phyloP scores from a whole-genome alignment of 2,329 filamentous ascomycete genomes.

The Cadophora malorum region DNA sequence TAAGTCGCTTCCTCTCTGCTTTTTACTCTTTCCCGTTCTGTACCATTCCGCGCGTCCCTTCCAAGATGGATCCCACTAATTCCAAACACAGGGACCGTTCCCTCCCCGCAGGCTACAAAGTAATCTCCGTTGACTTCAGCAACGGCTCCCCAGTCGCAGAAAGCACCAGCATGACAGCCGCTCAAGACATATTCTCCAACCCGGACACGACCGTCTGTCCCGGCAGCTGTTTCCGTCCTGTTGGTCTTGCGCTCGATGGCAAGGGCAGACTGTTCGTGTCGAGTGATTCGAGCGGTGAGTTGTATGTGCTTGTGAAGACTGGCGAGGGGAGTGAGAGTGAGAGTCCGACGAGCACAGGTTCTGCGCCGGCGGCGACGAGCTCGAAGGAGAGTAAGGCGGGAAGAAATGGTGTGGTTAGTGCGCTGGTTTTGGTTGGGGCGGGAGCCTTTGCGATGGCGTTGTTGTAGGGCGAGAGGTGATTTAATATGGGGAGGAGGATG shows the following conservation, averaged over 20 bases:
- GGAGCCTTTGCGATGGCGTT: not conserved
- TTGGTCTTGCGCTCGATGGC: conserved; percentile 59
- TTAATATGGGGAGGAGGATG: not conserved
- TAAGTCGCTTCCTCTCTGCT: conserved; percentile 8
- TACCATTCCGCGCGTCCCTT: too few relatives aligned
- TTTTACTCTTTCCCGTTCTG: too few relatives aligned
- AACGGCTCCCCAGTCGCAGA: conserved; percentile 51
- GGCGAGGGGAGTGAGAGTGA: conserved; percentile 25
- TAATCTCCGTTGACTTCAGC: conserved; percentile 51
- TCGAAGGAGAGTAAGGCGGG: conserved; percentile 13
- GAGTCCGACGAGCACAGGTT: conserved; percentile 9
- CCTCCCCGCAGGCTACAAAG: conserved; percentile 54
- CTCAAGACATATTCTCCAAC: conserved; percentile 62
- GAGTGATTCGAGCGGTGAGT: conserved; percentile 61
- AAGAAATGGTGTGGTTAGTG: not conserved
- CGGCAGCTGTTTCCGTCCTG: conserved; percentile 65
- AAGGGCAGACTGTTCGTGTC: conserved; percentile 31
- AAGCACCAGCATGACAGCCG: conserved; percentile 53
- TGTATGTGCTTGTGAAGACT: conserved; percentile 58
- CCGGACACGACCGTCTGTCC: conserved; percentile 60
- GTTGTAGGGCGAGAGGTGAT: not conserved
- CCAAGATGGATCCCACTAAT: too few relatives aligned
- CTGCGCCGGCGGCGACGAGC: conserved; percentile 18
- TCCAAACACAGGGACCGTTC: conserved; percentile 61
- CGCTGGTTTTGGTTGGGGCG: not conserved